Conservation (phyloP, 2,329 filamentous ascomycete genomes). For the Beauveria rudraprayagi region DNA sequence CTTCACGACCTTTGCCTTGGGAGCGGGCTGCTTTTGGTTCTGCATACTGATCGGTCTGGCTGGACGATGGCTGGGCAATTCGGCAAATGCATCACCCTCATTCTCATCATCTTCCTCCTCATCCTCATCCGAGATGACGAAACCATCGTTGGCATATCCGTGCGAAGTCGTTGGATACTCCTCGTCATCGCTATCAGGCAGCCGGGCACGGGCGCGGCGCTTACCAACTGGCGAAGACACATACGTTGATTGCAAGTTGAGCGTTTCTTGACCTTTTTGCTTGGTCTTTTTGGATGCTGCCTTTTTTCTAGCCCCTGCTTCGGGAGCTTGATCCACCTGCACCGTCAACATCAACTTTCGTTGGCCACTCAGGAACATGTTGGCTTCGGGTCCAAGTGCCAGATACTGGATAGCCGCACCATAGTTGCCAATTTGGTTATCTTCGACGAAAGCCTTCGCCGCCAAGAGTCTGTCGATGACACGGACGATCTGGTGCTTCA, state of each 20-base stretch:
- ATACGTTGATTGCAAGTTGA: constrained; percentile 37
- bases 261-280: constrained; percentile 26
- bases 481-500: constrained; percentile 70
- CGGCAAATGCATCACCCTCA: constrained; percentile 40
- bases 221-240: constrained; percentile 45
- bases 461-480: constrained; percentile 70
- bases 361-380: constrained; percentile 35
- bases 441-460: constrained; percentile 66
- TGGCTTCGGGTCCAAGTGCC: constrained; percentile 34
- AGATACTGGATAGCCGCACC: constrained; percentile 72
- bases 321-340: constrained; percentile 20
- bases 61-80: constrained; percentile 30
- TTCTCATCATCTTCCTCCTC: constrained; percentile 25
- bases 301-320: constrained; percentile 12
- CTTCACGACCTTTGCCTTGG: constrained; percentile 12
- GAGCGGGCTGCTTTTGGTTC: neutral
- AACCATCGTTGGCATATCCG: constrained; percentile 42
- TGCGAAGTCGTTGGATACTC: constrained; percentile 31
- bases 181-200: constrained; percentile 25
- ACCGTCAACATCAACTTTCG: constrained; percentile 38
- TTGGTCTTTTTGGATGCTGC: constrained; percentile 21
- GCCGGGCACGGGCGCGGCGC: constrained; percentile 21
- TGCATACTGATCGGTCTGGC: constrained; percentile 24
- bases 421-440: constrained; percentile 43
- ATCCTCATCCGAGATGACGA: constrained; percentile 37